phyloP scores from a whole-genome alignment of 805 yeast species.

The Komagataella pastoris region DNA sequence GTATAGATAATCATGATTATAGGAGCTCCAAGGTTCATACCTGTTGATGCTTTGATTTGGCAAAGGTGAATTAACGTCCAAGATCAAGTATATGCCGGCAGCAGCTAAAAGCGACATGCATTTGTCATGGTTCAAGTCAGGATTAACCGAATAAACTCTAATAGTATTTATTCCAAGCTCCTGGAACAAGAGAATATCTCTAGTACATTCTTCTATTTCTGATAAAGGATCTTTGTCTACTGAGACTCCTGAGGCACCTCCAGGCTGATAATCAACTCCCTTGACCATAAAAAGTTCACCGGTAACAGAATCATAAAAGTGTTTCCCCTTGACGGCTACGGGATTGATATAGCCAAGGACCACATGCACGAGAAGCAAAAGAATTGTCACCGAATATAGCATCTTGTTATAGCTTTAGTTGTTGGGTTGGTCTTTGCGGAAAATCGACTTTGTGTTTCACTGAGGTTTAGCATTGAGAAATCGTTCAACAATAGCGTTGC shows the following conservation, averaged over 20 bases:
- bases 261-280: constrained; percentile 95
- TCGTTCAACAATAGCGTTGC: background rate
- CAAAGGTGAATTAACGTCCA: constrained; percentile 70
- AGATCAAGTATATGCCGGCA: constrained; percentile 60
- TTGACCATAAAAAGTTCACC: constrained; percentile 67
- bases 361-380: background rate
- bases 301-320: constrained; percentile 66
- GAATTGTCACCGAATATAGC: background rate
- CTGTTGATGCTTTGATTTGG: constrained; percentile 55
- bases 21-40: constrained; percentile 37
- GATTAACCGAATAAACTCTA: constrained; percentile 68
- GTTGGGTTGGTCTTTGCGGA: background rate
- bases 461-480: background rate
- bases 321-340: constrained; percentile 51
- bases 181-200: constrained; percentile 55
- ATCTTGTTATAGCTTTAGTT: background rate
- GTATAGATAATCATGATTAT: constrained; percentile 67
- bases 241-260: constrained; percentile 74
- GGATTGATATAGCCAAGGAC: constrained; percentile 30
- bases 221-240: constrained; percentile 51
- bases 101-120: constrained; percentile 57
- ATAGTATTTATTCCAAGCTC: constrained; percentile 64
- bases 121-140: constrained; percentile 50
- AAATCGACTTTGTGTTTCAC: background rate
- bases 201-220: constrained; percentile 37